Evolutionary conservation across 1,284 basidiomycete species (phyloP).

Genomic region (Chalciporus piperatoides): DNA sequence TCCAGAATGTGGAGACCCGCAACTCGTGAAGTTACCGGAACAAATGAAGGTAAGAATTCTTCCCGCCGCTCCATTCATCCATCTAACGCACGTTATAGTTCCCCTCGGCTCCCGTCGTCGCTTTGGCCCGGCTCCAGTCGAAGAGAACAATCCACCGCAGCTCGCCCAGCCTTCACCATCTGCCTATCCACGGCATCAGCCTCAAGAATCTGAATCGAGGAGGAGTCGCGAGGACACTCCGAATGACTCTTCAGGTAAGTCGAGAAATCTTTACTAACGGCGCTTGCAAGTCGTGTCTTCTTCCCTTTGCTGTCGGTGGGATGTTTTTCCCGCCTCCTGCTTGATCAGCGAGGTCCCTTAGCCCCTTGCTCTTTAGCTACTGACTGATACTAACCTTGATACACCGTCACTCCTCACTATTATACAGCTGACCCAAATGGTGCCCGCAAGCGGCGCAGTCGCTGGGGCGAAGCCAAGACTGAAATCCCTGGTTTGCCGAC

Average conservation of each 20-base stretch:
- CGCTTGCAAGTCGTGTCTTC: conserved; percentile 33
- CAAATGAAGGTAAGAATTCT: conserved; percentile 64
- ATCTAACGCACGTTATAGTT: conserved; percentile 38
- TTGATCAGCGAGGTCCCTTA: conserved; percentile 33
- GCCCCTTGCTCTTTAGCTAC: conserved; percentile 46
- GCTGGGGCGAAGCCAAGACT: conserved; percentile 90
- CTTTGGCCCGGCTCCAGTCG: conserved; percentile 79
- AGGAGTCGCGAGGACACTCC: conserved; percentile 60
- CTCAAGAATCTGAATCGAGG: conserved; percentile 54
- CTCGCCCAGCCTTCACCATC: conserved; percentile 83
- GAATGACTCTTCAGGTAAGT: conserved; percentile 59
- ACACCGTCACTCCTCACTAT: conserved; percentile 39
- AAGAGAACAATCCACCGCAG: conserved; percentile 71
- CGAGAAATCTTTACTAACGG: conserved; percentile 27
- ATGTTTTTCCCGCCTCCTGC: conserved; percentile 26
- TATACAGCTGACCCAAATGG: conserved; percentile 69
- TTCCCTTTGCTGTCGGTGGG: conserved; percentile 33
- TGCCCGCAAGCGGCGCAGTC: conserved; percentile 88
- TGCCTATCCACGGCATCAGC: conserved; percentile 66
- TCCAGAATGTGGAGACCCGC: conserved; percentile 83
- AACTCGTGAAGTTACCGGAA: conserved; percentile 76
- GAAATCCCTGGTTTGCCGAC: conserved; percentile 90
- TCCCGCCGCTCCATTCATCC: conserved; percentile 9
- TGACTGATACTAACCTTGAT: conserved; percentile 56
- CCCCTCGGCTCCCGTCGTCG: conserved; percentile 83